phyloP scores from a whole-genome alignment of 345 rosid species.

The Luvunga scandens region DNA sequence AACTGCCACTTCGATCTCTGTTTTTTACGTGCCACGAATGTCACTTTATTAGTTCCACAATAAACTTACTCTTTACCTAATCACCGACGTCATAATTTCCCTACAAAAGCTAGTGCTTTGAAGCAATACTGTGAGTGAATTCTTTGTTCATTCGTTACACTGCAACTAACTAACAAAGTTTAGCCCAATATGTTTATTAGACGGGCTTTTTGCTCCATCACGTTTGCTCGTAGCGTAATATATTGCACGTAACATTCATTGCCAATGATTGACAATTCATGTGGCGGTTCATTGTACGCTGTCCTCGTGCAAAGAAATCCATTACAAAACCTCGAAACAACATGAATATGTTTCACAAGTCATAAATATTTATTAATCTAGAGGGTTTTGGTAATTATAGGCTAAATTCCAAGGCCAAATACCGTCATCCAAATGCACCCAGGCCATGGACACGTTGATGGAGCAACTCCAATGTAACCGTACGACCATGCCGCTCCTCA shows the following conservation, averaged over 20 bases:
- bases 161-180: background rate
- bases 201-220: background rate
- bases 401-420: too few relatives aligned
- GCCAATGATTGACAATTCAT: too few relatives aligned
- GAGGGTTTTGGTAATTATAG: too few relatives aligned
- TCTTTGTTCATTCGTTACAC: background rate
- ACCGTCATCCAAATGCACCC: too few relatives aligned
- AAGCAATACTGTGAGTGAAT: background rate
- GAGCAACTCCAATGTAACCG: too few relatives aligned
- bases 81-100: background rate
- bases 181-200: background rate
- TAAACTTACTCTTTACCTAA: background rate
- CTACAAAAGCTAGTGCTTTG: conserved; percentile 4
- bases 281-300: background rate
- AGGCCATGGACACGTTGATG: too few relatives aligned
- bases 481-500: too few relatives aligned
- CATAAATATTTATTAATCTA: background rate
- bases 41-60: background rate
- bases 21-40: background rate
- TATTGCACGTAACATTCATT: too few relatives aligned
- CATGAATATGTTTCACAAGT: background rate
- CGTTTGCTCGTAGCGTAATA: too few relatives aligned
- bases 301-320: background rate
- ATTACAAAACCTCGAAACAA: background rate
- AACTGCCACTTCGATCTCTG: background rate